Evolutionary conservation across 768 basidiomycete species (phyloP).

Genomic region (Fomitopsis serialis): DNA sequence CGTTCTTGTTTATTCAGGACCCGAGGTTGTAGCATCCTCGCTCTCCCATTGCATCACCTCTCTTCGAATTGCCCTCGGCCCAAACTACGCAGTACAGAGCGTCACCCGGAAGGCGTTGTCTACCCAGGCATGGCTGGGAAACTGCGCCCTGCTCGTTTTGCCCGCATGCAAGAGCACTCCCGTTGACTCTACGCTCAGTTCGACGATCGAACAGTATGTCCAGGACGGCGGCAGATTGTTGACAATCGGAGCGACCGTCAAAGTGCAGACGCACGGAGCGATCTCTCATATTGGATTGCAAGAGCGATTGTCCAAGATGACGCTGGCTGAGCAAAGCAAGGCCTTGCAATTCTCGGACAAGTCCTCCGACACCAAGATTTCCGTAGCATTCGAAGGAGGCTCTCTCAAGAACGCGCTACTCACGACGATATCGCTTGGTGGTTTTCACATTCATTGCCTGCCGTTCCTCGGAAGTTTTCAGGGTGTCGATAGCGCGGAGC

Average conservation of each 20-base stretch:
- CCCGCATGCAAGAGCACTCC: constrained; percentile 50
- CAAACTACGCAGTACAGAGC: constrained; percentile 75
- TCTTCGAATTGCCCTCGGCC: constrained; percentile 54
- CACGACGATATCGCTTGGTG: background rate
- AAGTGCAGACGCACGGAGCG: background rate
- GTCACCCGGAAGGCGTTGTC: constrained; percentile 52
- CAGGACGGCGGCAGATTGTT: constrained; percentile 67
- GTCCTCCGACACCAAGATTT: constrained; percentile 6
- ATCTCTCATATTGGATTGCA: background rate
- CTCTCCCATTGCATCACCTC: constrained; percentile 23
- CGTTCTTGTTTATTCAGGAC: constrained; percentile 41
- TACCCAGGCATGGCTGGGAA: constrained; percentile 69
- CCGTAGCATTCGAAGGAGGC: constrained; percentile 1
- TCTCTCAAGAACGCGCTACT: background rate
- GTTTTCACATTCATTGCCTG: background rate
- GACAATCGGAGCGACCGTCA: constrained; percentile 50
- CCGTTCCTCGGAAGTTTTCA: background rate
- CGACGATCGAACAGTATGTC: constrained; percentile 54
- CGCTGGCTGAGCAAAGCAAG: background rate
- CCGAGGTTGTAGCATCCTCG: constrained; percentile 35
- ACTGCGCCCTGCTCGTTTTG: constrained; percentile 77
- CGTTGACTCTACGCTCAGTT: constrained; percentile 33
- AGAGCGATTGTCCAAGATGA: background rate
- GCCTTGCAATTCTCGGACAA: constrained; percentile 9
- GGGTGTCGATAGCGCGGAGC: too few relatives aligned